phyloP scores from a whole-genome alignment of 176 grass and related monocot genomes.

The Pontederia crassipes region DNA sequence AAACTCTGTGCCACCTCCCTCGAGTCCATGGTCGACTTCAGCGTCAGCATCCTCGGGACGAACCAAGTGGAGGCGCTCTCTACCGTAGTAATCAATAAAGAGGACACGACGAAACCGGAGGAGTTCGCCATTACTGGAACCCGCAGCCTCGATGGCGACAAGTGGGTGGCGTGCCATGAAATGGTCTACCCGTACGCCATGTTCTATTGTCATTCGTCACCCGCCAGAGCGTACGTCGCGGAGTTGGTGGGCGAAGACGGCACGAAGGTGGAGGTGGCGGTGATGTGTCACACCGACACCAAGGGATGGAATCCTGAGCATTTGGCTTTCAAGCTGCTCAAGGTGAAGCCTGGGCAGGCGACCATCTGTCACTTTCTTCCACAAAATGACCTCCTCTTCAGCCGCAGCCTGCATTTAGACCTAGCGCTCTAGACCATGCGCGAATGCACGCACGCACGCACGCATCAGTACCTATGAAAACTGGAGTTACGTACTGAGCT shows the following conservation, averaged over 20 bases:
- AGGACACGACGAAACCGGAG: neutral
- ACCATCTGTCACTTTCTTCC: neutral
- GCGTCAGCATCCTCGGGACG: neutral
- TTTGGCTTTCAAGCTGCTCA: neutral
- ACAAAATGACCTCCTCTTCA: neutral
- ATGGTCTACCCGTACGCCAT: neutral
- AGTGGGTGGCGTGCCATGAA: neutral
- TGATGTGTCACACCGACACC: neutral
- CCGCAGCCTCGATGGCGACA: neutral
- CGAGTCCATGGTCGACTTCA: slow-evolving; percentile 4
- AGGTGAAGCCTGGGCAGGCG: neutral
- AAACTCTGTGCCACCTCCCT: neutral
- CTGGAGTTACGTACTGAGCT: too few relatives aligned
- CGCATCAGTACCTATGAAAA: too few relatives aligned
- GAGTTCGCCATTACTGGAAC: neutral
- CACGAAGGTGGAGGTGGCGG: neutral
- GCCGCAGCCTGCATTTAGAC: neutral
- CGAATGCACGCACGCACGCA: too few relatives aligned
- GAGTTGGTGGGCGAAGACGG: neutral
- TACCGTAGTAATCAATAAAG: neutral
- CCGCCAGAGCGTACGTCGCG: neutral
- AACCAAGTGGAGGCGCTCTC: neutral
- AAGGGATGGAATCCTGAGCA: neutral
- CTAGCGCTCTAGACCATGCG: neutral
- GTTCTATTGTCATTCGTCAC: neutral